These are phyloP conservation scores for Drechslerella coelobrocha DNA, from an alignment of 2,329 filamentous ascomycete genomes.

Conservation along the genomic window DNA sequence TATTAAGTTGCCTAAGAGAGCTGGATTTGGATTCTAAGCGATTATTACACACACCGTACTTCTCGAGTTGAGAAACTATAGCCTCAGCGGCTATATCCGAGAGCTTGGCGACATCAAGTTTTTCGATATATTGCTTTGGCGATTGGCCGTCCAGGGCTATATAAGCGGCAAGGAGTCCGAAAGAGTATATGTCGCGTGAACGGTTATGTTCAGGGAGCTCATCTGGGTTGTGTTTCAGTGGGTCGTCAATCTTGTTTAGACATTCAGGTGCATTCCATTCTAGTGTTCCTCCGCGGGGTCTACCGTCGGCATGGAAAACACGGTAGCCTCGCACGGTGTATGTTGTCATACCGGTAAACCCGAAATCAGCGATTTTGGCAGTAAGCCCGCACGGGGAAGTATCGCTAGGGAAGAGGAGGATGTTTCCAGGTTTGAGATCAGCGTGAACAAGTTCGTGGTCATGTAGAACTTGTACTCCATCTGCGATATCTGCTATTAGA, in stretches of 20 bases:
- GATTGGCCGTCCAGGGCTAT: background rate
- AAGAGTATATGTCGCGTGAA: background rate
- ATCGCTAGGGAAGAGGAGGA: background rate
- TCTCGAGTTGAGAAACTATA: background rate
- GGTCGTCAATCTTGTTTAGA: background rate
- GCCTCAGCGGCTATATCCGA: background rate
- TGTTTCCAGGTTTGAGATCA: background rate
- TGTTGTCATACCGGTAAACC: background rate
- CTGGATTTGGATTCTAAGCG: background rate
- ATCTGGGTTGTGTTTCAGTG: background rate
- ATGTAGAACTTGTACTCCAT: background rate
- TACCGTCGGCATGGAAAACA: too few relatives aligned
- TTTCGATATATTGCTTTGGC: background rate
- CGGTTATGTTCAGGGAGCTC: background rate
- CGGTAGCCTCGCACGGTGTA: too few relatives aligned
- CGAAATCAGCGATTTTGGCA: background rate
- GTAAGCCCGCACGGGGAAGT: background rate
- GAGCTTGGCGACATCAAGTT: background rate
- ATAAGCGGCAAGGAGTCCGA: background rate
- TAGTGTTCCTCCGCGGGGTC: too few relatives aligned
- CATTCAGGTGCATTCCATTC: background rate
- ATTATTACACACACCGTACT: too few relatives aligned
- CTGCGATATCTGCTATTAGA: background rate
- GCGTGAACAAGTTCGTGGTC: background rate
- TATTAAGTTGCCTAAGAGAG: background rate